phyloP scores from a whole-genome alignment of 116 monocot genomes.

The Phalaenopsis hybrid region DNA sequence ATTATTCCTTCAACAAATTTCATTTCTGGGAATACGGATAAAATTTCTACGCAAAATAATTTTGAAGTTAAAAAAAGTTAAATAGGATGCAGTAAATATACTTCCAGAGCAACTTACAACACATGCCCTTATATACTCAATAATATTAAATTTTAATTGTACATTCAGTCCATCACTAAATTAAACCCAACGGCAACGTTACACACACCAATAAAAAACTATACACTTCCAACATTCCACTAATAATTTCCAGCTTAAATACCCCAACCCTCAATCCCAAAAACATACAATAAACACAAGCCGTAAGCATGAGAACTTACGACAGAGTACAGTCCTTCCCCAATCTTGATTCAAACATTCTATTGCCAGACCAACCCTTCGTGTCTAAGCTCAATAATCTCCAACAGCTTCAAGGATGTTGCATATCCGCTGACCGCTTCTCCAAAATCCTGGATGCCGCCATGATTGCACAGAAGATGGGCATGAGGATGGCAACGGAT shows the following conservation, averaged over 20 bases:
- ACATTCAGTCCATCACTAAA: too few relatives aligned
- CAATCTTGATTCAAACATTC: not conserved
- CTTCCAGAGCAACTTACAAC: too few relatives aligned
- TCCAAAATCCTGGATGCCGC: not conserved
- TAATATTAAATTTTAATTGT: too few relatives aligned
- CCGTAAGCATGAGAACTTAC: not conserved
- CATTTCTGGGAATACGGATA: too few relatives aligned
- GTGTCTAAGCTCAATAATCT: not conserved
- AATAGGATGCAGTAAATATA: too few relatives aligned
- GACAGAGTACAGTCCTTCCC: not conserved
- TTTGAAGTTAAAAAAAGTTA: too few relatives aligned
- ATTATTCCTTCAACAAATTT: too few relatives aligned
- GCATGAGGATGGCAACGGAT: not conserved
- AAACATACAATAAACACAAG: not conserved
- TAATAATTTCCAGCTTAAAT: not conserved
- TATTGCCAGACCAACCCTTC: not conserved
- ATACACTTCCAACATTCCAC: not conserved
- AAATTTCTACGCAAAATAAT: too few relatives aligned
- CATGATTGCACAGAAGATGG: not conserved
- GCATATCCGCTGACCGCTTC: not conserved
- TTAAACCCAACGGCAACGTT: constrained; percentile 6
- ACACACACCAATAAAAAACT: not conserved
- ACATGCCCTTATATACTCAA: too few relatives aligned
- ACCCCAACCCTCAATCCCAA: not conserved
- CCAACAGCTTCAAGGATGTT: not conserved